phyloP scores from a whole-genome alignment of 2,329 filamentous ascomycete genomes.

The Beauveria sp. region DNA sequence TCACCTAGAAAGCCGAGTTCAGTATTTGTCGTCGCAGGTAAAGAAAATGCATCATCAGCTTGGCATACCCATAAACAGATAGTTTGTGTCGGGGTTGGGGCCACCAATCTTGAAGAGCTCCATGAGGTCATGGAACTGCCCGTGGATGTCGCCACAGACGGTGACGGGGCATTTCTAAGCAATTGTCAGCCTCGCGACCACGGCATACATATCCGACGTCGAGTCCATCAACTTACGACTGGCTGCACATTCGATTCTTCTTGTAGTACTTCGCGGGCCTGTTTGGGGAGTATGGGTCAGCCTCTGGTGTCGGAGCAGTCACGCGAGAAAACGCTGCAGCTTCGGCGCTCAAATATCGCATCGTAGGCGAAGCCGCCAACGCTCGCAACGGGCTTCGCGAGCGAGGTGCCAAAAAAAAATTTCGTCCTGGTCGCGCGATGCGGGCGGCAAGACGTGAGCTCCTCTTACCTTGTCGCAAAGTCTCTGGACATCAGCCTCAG shows the following conservation, averaged over 20 bases:
- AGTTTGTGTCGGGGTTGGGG: constrained; percentile 96
- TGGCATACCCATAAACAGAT: constrained; percentile 78
- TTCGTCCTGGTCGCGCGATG: neutral
- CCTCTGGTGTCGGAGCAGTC: constrained; percentile 15
- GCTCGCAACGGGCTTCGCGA: neutral
- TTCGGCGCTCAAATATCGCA: constrained; percentile 13
- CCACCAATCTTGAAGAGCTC: constrained; percentile 99
- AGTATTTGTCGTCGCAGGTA: neutral
- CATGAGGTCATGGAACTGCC: constrained; percentile 97
- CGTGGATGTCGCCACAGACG: constrained; percentile 97
- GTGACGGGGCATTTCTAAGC: constrained; percentile 92
- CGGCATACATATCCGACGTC: neutral
- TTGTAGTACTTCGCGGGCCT: constrained; percentile 94
- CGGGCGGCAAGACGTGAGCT: neutral
- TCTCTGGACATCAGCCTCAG: constrained; percentile 88
- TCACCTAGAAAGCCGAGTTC: constrained; percentile 53
- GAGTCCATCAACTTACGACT: constrained; percentile 61
- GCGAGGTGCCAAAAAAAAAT: neutral
- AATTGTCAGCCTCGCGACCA: neutral
- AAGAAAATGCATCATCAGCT: neutral
- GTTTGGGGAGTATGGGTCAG: constrained; percentile 12
- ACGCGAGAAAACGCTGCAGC: constrained; percentile 22
- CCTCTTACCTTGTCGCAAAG: constrained; percentile 85
- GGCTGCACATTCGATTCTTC: constrained; percentile 98
- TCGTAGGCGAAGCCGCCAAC: constrained; percentile 7